Evolutionary conservation across 2,329 filamentous ascomycete genomes (phyloP), one percentile per base, ranked within the genome.

Genomic region (Cladosporium sp.): DNA sequence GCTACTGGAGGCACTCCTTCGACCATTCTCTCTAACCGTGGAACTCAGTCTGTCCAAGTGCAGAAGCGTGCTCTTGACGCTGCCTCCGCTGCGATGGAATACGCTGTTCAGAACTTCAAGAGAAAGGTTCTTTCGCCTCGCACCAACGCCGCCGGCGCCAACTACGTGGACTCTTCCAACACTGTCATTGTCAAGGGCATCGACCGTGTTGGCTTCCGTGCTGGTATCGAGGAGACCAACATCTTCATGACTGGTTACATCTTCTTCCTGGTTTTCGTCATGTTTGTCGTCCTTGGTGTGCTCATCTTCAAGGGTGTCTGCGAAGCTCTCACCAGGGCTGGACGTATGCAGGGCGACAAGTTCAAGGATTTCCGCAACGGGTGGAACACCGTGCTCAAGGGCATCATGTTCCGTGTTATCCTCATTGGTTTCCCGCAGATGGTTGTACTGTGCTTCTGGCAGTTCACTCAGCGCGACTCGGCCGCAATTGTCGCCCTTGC

Each of bases 351-450:
- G 71, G 76, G 77, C 50, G 86, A 95, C 65, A 90, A 88, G 61
- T 96, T 96, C 70, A 77, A 85, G 59, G 91, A 96, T 61, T 96
- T 97, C 80, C 85, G 92, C 56, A 92, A 93, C 62, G 90, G 89
- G 59, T 96, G 92, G 92, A 83, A 85, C 56, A 91, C 90, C 12
- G 86, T 96, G 5, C 79, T 95, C 62, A 94, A 95, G 75, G 92
- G 92, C 51, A 94, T 96, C 59, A 77, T 96, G 57, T 96, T 93
- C 79, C 86, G 92, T 57, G 78, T 95, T 62, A 78, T 91, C 36
- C 78, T 96, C 33, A 93, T 96, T 61, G 90, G 90, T 55, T 95
- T 90, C 72, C 89, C 92, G 16, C 88, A 94, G 65, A 90, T 96
- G 78, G 82, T 84, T 42, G 86, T 95, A 49, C 80, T 96, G 49